Evolutionary conservation across 2,329 filamentous ascomycete species (phyloP), one percentile per base, ranked within the genome.

Genomic region (Exophiala bonariae): DNA sequence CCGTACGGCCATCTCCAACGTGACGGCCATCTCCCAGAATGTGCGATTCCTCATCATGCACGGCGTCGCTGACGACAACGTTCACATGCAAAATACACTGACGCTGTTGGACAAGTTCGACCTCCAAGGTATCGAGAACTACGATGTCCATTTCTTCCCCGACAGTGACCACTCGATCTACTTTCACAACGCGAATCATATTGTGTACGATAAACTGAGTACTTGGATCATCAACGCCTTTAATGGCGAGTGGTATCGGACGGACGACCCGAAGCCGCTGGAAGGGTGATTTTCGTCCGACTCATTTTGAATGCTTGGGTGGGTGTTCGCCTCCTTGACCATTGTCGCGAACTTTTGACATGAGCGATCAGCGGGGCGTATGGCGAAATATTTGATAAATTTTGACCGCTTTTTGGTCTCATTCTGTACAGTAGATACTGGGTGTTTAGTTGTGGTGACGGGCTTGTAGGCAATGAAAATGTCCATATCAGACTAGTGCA

Each of bases 151-250:
- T 66, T 83, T 97, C 46, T 99, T 96, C 70, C 93, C 93, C 0
- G 93, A 99, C 66, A 95, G 88, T 44, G 90, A 99, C 70, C 93
- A 99, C 67, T 82, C 86, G 52, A 99, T 99, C 52, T 89, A 83
- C 63, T 99, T 97, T 65, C 92, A 99, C 66, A 91, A 91, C 64
- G 95, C 89, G 20, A 91, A 96, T 64, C 76, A 75, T 47, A 88
- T 97, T 59, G 91, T 99, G 5, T 97, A 93, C 64, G 87, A 96
- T 58, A 95, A 89, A 70, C 68, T 96, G 23, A 83, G 78, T 48
- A 91, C 88, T 65, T 99, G 92, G 92, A 82, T 99, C 44, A 80
- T 96, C 64, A 97, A 96, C 65, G 93, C 93, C 2, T 99, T 99
- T 66, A 97, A 97, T 59, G 93, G 93, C 41, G 90, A 96, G 67